Evolutionary conservation across 2,329 filamentous ascomycete genomes (phyloP).

Genomic region (Monosporascus sp.): DNA sequence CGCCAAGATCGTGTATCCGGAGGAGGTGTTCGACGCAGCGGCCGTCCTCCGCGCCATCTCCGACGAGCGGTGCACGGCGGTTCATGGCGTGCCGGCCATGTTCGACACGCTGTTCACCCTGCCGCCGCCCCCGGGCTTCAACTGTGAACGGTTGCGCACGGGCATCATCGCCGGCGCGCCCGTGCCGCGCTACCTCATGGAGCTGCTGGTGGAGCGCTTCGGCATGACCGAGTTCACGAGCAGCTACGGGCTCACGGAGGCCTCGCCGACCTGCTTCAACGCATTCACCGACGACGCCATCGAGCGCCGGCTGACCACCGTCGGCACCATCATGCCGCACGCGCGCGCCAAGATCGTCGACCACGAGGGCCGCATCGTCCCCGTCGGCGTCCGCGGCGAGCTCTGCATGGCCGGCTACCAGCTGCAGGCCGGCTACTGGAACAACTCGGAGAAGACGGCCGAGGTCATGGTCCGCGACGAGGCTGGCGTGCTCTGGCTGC

Average conservation of each 20-base stretch:
- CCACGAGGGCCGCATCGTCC: conserved; percentile 58
- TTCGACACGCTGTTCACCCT: conserved; percentile 60
- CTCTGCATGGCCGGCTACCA: conserved; percentile 76
- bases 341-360: conserved; percentile 74
- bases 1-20: conserved; percentile 69
- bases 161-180: conserved; percentile 77
- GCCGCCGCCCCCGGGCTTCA: conserved; percentile 35
- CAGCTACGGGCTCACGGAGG: conserved; percentile 71
- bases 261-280: conserved; percentile 76
- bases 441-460: conserved; percentile 69
- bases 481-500: conserved; percentile 53
- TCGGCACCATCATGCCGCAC: conserved; percentile 73
- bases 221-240: conserved; percentile 72
- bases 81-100: conserved; percentile 82
- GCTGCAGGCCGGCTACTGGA: conserved; percentile 61
- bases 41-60: conserved; percentile 63
- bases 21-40: conserved; percentile 65
- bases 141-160: conserved; percentile 56
- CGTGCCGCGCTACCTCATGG: conserved; percentile 70
- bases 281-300: conserved; percentile 70
- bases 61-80: conserved; percentile 64
- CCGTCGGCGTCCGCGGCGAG: conserved; percentile 64
- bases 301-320: conserved; percentile 61
- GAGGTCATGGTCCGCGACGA: conserved; percentile 51
- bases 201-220: conserved; percentile 62